Percentiles rank a stretch among this genome's conserved stretches.
Conservation (phyloP, 208 protist species). For the Trypanosoma mega region DNA sequence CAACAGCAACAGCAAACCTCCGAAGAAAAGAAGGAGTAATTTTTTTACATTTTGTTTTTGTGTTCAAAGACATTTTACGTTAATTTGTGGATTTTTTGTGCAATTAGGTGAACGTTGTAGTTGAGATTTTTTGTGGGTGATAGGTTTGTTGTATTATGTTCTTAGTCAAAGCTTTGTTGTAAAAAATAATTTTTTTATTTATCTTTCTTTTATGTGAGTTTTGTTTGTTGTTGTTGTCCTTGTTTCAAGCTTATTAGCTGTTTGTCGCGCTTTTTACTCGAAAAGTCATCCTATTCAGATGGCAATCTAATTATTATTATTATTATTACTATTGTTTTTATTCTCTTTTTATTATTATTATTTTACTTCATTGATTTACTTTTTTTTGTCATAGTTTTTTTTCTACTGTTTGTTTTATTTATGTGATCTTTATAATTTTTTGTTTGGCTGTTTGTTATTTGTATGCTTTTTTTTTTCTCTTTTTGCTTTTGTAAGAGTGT, state of each 20-base stretch:
- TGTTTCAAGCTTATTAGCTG: background rate
- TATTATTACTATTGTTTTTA: conserved; percentile 11
- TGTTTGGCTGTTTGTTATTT: background rate
- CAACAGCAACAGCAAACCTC: no score
- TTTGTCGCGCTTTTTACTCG: background rate
- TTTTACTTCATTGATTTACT: no score
- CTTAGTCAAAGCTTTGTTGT: no score
- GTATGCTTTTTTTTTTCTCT: background rate
- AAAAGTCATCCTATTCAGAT: no score
- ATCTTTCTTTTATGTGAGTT: background rate
- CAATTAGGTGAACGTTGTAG: no score
- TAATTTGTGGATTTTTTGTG: no score
- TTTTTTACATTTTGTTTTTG: no score
- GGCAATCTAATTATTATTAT: conserved; percentile 4
- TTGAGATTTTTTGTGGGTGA: no score
- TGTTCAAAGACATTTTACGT: no score
- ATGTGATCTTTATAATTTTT: background rate
- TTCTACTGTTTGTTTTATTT: conserved; percentile 20
- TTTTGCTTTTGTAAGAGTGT: background rate
- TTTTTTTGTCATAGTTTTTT: conserved; percentile 1
- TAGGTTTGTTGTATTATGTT: no score
- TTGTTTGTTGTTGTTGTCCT: conserved; percentile 3
- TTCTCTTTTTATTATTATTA: background rate
- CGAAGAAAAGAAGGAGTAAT: no score
- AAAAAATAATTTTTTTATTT: conserved; percentile 19